Percentiles rank a stretch among this genome's conserved stretches.
Conservation (phyloP, 1,284 basidiomycete genomes). For the Pseudozyma sp. region DNA sequence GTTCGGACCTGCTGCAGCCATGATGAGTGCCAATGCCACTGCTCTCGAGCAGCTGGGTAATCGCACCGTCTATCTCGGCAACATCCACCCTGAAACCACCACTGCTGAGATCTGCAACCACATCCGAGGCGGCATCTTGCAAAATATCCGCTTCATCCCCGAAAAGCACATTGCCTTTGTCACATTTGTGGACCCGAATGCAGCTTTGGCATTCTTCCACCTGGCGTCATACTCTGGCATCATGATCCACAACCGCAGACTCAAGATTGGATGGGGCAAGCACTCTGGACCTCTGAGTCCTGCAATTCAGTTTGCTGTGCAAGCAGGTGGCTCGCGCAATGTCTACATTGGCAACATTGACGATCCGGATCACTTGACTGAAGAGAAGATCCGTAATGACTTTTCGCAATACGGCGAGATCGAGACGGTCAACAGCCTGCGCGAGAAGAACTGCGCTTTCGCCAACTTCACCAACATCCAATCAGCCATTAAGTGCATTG, state of each 20-base stretch:
- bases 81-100: constrained; percentile 67
- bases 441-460: constrained; percentile 68
- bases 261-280: constrained; percentile 69
- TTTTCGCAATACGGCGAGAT: constrained; percentile 66
- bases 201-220: constrained; percentile 67
- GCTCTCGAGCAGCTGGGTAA: constrained; percentile 66
- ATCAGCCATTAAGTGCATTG: constrained; percentile 68
- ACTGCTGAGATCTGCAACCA: constrained; percentile 69
- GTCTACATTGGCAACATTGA: constrained; percentile 68
- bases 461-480: constrained; percentile 69
- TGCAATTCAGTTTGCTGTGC: constrained; percentile 66
- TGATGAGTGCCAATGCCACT: constrained; percentile 48
- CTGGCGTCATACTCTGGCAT: constrained; percentile 64
- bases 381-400: constrained; percentile 65
- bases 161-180: constrained; percentile 68
- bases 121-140: constrained; percentile 67
- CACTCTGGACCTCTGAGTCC: constrained; percentile 66
- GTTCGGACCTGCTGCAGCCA: constrained; percentile 53
- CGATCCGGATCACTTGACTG: constrained; percentile 58
- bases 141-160: constrained; percentile 65
- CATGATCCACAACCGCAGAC: constrained; percentile 66
- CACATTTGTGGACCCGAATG: constrained; percentile 66
- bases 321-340: constrained; percentile 67
- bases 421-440: constrained; percentile 66
- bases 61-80: constrained; percentile 67